Conservation (phyloP, 148 eudicot genomes). For the Rhododendron molle region DNA sequence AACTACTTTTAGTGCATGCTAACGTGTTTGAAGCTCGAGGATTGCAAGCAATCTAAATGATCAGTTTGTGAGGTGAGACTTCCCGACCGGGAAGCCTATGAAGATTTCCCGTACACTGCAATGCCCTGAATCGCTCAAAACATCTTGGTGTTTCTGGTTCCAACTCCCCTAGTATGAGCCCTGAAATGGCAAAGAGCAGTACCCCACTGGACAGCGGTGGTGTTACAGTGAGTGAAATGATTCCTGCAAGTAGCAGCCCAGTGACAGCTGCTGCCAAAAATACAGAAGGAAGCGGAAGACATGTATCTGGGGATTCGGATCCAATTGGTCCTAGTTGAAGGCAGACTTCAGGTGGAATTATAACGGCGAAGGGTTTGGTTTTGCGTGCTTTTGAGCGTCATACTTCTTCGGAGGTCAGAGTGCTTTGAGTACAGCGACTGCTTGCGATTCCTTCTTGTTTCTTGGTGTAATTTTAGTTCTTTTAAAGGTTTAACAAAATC, state of each 20-base stretch:
- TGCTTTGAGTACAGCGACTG: not conserved
- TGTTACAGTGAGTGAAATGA: slow-evolving; percentile 24
- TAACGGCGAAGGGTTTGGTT: not conserved
- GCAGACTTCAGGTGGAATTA: not conserved
- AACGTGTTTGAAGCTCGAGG: too few relatives aligned
- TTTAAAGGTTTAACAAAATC: not conserved
- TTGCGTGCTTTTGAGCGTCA: not conserved
- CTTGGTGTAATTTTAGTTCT: not conserved
- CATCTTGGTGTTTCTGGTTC: slow-evolving; percentile 29
- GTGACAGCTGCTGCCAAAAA: slow-evolving; percentile 24
- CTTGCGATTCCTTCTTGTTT: not conserved
- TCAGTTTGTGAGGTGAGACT: too few relatives aligned
- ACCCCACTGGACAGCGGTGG: slow-evolving; percentile 16
- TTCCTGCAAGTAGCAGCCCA: slow-evolving; percentile 15
- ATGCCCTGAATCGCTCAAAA: slow-evolving; percentile 71
- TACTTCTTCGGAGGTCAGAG: not conserved
- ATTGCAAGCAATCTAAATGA: too few relatives aligned
- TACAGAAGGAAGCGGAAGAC: slow-evolving; percentile 20
- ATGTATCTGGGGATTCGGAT: not conserved
- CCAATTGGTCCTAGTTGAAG: slow-evolving; percentile 2
- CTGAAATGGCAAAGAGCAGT: slow-evolving; percentile 25
- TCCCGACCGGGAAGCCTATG: too few relatives aligned
- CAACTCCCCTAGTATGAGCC: slow-evolving; percentile 18
- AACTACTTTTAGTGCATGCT: too few relatives aligned
- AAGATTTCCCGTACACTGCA: too few relatives aligned